Conservation (phyloP, 2,329 filamentous ascomycete species). For the Arthrobotrys sphaeroides region DNA sequence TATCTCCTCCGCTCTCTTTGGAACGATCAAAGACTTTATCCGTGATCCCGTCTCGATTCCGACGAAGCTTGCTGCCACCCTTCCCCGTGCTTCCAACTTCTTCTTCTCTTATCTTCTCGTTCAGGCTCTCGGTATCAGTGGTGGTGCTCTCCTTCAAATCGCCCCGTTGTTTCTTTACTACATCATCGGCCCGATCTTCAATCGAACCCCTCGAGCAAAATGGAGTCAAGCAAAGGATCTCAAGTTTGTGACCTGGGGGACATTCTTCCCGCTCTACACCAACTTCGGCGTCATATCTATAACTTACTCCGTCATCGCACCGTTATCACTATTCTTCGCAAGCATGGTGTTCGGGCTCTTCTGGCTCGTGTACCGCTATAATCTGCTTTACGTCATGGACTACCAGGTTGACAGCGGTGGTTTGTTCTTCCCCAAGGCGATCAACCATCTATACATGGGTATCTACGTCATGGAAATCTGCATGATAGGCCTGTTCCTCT, state of each 20-base stretch:
- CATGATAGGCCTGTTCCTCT: conserved; percentile 82
- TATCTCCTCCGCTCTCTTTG: conserved; percentile 78
- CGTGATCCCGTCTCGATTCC: conserved; percentile 75
- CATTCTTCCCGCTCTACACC: conserved; percentile 94
- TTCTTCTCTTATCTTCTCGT: conserved; percentile 99
- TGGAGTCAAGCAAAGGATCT: conserved; percentile 85
- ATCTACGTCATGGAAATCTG: conserved; percentile 81
- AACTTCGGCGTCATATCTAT: conserved; percentile 93
- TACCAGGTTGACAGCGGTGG: conserved; percentile 92
- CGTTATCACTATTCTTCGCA: conserved; percentile 90
- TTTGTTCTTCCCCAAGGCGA: conserved; percentile 92
- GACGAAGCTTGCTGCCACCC: conserved; percentile 75
- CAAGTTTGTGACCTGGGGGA: conserved; percentile 83
- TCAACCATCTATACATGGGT: conserved; percentile 85
- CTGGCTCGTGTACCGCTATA: conserved; percentile 96
- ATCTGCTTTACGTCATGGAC: conserved; percentile 91
- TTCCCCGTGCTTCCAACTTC: conserved; percentile 90
- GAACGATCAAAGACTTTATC: conserved; percentile 72
- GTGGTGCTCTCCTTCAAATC: conserved; percentile 85
- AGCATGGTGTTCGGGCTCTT: conserved; percentile 89
- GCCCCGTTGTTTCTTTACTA: conserved; percentile 83
- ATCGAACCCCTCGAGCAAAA: conserved; percentile 83
- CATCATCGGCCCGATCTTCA: conserved; percentile 78
- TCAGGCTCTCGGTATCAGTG: conserved; percentile 88
- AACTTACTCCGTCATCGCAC: conserved; percentile 88